Evolutionary conservation across 208 protist species (phyloP).

Genomic region (Porcisia deanei): DNA sequence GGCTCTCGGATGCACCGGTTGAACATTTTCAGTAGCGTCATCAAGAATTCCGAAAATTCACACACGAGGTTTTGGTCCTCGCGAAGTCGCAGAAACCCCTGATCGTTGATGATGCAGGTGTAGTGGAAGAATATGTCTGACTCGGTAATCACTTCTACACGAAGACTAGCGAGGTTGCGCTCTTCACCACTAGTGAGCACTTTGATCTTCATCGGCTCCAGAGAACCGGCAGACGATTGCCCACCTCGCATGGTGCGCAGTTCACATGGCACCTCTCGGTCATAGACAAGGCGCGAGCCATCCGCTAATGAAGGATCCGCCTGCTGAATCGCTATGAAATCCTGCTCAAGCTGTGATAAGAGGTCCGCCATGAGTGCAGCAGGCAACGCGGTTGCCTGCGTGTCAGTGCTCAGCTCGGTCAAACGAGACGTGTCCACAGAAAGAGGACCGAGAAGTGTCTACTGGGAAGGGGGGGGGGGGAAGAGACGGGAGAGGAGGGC

Average conservation of each 20-base stretch:
- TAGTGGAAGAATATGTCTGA: conserved; percentile 95
- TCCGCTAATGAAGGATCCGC: conserved; percentile 90
- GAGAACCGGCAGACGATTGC: conserved; percentile 75
- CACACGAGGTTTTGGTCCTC: conserved; percentile 94
- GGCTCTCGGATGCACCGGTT: conserved; percentile 92
- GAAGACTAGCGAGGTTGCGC: conserved; percentile 60
- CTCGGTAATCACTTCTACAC: conserved; percentile 91
- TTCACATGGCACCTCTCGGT: conserved; percentile 93
- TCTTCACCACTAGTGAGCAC: conserved; percentile 90
- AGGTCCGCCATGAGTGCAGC: conserved; percentile 56
- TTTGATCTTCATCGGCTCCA: conserved; percentile 93
- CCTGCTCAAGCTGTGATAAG: conserved; percentile 86
- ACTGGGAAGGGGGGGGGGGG: neutral
- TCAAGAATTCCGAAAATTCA: conserved; percentile 92
- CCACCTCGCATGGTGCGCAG: conserved; percentile 71
- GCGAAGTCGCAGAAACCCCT: conserved; percentile 75
- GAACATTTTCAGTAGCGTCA: conserved; percentile 93
- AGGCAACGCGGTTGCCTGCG: neutral
- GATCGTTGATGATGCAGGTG: conserved; percentile 89
- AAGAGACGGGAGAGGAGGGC: neutral
- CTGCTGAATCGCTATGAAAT: conserved; percentile 92
- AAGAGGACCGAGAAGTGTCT: neutral
- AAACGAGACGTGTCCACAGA: neutral
- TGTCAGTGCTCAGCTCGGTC: neutral
- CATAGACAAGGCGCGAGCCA: conserved; percentile 88